Conservation (phyloP, 2,329 filamentous ascomycete species). For the Colletotrichum aenigma region DNA sequence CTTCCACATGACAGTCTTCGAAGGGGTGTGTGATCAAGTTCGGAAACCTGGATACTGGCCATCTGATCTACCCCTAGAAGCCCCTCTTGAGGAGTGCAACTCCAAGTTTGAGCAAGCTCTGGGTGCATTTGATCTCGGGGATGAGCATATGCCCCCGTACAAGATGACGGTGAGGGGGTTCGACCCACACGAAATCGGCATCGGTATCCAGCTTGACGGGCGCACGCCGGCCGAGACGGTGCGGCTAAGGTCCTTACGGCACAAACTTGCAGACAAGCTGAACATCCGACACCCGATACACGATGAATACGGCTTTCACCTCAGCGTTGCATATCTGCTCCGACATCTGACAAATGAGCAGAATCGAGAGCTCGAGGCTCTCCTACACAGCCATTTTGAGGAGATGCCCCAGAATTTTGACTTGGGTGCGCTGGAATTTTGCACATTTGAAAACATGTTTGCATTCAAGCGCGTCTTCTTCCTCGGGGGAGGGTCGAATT, state of each 20-base stretch:
- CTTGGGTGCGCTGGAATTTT: conserved; percentile 26
- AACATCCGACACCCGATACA: conserved; percentile 22
- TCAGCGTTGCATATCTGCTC: conserved; percentile 28
- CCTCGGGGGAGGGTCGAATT: neutral
- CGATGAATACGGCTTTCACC: conserved; percentile 25
- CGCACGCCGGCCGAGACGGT: conserved; percentile 9
- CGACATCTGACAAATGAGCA: conserved; percentile 19
- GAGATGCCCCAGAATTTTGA: conserved; percentile 23
- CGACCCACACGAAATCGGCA: conserved; percentile 20
- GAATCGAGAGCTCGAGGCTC: conserved; percentile 8
- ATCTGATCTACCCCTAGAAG: conserved; percentile 5
- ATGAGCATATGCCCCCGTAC: conserved; percentile 20
- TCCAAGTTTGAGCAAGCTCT: conserved; percentile 21
- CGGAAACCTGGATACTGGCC: conserved; percentile 26
- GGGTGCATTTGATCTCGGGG: conserved; percentile 15
- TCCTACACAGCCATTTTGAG: conserved; percentile 18
- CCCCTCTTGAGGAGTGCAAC: conserved; percentile 20
- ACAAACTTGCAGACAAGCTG: conserved; percentile 22
- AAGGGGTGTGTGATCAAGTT: conserved; percentile 27
- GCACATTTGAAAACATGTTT: conserved; percentile 28
- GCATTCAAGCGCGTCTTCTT: conserved; percentile 23
- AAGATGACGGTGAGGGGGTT: conserved; percentile 19
- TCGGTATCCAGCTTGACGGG: conserved; percentile 17
- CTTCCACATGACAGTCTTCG: conserved; percentile 33
- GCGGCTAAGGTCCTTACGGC: conserved; percentile 21